phyloP scores from a whole-genome alignment of 2,329 filamentous ascomycete species.

The Clarireedia homoeocarpa region DNA sequence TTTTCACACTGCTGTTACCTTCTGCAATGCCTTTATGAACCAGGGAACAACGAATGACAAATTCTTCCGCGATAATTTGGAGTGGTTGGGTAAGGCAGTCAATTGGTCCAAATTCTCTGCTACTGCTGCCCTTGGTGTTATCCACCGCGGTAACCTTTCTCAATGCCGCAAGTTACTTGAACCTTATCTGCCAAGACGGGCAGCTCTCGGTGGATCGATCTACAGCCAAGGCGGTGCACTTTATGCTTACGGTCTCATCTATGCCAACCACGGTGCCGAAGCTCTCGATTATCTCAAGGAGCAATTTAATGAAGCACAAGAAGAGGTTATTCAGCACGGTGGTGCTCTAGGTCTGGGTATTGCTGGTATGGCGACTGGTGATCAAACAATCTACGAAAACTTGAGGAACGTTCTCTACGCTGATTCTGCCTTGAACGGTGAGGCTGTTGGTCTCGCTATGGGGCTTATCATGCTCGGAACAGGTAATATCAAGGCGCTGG shows the following conservation, averaged over 20 bases:
- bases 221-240: constrained; percentile 95
- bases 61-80: constrained; percentile 95
- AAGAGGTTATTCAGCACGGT: constrained; percentile 95
- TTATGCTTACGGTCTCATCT: constrained; percentile 91
- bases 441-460: constrained; percentile 93
- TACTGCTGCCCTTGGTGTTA: constrained; percentile 90
- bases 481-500: constrained; percentile 86
- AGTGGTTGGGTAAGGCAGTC: constrained; percentile 96
- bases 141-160: constrained; percentile 89
- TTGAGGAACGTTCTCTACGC: constrained; percentile 83
- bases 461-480: constrained; percentile 97
- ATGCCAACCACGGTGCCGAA: constrained; percentile 92
- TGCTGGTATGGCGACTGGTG: constrained; percentile 93
- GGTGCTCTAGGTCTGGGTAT: constrained; percentile 92
- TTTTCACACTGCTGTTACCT: constrained; percentile 94
- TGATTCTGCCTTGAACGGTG: constrained; percentile 92
- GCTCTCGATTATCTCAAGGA: constrained; percentile 73
- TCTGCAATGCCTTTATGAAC: constrained; percentile 99
- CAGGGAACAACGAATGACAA: constrained; percentile 96
- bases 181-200: constrained; percentile 80
- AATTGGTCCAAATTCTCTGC: constrained; percentile 99
- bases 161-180: constrained; percentile 91
- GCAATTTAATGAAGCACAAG: constrained; percentile 67
- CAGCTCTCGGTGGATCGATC: constrained; percentile 72
- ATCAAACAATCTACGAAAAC: constrained; percentile 83